Evolutionary conservation across 108 stramenopile species (phyloP).

Genomic region (Chaetoceros muelleri): DNA sequence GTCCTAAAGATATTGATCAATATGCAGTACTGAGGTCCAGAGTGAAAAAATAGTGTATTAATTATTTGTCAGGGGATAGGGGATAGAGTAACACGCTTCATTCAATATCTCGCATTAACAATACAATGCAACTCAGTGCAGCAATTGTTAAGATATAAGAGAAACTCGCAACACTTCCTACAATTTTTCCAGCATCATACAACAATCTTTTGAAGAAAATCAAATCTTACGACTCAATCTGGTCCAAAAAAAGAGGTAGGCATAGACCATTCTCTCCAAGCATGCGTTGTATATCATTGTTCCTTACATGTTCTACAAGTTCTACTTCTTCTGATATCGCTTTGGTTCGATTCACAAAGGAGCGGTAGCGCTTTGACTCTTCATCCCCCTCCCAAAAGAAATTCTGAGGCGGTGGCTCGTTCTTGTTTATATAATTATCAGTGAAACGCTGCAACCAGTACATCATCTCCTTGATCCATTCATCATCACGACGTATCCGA

Average conservation of each 20-base stretch:
- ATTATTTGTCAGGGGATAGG: no score
- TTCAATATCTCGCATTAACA: no score
- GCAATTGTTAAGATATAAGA: no score
- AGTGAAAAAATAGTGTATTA: no score
- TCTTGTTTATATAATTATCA: constrained; percentile 31
- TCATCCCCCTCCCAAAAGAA: constrained; percentile 46
- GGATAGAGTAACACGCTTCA: no score
- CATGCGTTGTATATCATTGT: constrained; percentile 8
- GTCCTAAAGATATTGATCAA: no score
- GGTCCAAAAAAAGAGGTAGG: constrained; percentile 8
- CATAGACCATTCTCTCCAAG: background rate
- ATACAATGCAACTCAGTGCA: no score
- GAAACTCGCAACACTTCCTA: no score
- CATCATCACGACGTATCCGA: constrained; percentile 63
- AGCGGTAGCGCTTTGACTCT: constrained; percentile 20
- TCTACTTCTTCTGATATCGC: constrained; percentile 33
- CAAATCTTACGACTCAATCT: no score
- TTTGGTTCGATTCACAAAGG: constrained; percentile 30
- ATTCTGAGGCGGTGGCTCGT: constrained; percentile 39
- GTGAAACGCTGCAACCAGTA: constrained; percentile 63
- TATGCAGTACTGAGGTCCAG: no score
- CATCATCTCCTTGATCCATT: constrained; percentile 77
- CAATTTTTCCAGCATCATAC: no score
- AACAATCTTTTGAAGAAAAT: no score
- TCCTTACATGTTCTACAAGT: constrained; percentile 11